Conservation (phyloP, 768 basidiomycete species). For the Tremella mesenterica region DNA sequence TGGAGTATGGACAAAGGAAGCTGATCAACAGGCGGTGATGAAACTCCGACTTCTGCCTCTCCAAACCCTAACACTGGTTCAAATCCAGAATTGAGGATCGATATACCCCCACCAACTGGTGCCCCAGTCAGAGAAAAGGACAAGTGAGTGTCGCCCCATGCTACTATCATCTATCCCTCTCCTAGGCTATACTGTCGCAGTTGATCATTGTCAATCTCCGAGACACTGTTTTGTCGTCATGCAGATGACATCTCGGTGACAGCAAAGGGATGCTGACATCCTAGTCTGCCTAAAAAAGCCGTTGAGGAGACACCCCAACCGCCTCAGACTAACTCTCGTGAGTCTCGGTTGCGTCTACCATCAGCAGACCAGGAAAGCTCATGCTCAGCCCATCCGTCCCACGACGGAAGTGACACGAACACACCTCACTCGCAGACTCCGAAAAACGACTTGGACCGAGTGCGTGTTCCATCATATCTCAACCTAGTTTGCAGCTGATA, state of each 20-base stretch:
- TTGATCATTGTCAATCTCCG: too few species aligned
- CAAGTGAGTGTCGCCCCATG: conserved; percentile 20
- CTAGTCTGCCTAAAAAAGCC: neutral
- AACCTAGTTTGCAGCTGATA: neutral
- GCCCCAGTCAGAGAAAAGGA: conserved; percentile 28
- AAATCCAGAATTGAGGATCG: conserved; percentile 13
- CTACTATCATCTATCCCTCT: neutral
- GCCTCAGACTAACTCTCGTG: conserved; percentile 30
- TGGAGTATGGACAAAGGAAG: neutral
- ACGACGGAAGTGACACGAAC: conserved; percentile 28
- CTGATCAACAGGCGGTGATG: neutral
- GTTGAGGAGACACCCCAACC: conserved; percentile 34
- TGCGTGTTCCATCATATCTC: neutral
- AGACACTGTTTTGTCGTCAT: too few species aligned
- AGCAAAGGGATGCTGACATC: neutral
- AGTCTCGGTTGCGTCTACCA: neutral
- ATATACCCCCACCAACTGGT: conserved; percentile 9
- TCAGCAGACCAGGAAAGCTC: neutral
- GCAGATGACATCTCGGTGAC: too few species aligned
- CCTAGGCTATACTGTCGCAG: too few species aligned
- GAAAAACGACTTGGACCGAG: neutral
- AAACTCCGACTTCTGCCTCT: conserved; percentile 15
- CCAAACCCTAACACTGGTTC: conserved; percentile 11
- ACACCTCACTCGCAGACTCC: conserved; percentile 27
- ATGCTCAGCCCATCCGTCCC: conserved; percentile 18